Conservation (phyloP, 345 rosid species). For the Syzygium grande region DNA sequence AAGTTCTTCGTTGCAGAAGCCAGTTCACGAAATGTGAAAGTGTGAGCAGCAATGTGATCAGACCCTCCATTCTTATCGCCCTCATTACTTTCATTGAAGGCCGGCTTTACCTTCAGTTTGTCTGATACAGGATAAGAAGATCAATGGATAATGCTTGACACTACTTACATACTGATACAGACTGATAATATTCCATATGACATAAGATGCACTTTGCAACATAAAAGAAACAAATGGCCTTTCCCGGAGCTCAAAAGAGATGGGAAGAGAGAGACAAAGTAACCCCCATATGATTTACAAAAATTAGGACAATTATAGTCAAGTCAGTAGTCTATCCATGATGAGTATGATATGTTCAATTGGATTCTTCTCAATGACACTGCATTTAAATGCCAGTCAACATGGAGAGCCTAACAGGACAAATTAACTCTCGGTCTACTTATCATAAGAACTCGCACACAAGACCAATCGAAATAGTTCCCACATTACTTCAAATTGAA, state of each 20-base stretch:
- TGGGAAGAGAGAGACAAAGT: neutral
- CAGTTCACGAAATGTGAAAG: constrained; percentile 61
- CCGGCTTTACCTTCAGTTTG: constrained; percentile 23
- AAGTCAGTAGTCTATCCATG: neutral
- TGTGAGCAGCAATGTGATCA: constrained; percentile 48
- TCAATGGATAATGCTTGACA: neutral
- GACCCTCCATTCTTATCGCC: constrained; percentile 37
- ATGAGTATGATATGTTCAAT: neutral
- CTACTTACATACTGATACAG: neutral
- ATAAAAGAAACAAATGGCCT: neutral
- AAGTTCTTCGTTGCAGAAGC: constrained; percentile 60
- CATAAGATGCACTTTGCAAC: neutral
- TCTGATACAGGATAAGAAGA: constrained; percentile 18
- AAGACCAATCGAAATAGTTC: neutral
- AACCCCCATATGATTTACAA: neutral
- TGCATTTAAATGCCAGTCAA: neutral
- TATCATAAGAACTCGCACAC: neutral
- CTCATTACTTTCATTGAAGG: constrained; percentile 20
- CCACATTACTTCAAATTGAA: neutral
- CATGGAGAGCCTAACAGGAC: neutral
- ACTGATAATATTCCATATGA: neutral
- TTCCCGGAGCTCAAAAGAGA: neutral
- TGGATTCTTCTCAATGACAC: neutral
- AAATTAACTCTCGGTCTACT: neutral
- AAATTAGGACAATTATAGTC: neutral